Evolutionary conservation across 306 rosid species (phyloP), one percentile per base, ranked within the genome.

Genomic region (Alnus glutinosa): DNA sequence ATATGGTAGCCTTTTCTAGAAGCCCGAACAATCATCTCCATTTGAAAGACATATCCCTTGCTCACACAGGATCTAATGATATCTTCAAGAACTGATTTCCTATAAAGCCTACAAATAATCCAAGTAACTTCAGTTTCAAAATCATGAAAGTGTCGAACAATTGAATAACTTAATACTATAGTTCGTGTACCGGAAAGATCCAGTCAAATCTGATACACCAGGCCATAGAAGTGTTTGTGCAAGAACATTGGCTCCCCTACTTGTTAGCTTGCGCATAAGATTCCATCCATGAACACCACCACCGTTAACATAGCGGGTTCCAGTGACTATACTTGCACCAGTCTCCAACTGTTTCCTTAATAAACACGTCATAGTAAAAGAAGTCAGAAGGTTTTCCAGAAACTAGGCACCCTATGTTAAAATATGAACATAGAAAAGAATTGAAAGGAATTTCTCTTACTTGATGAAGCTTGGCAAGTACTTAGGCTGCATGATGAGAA

Each of bases 231-330:
- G 90, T 62, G 99, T 95, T 55, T 95, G 98, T 16, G 98, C 98
- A 55, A 95, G 98, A 83, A 95, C 99, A 85, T 95, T 95, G 30
- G 99, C 99, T 55, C 99, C 98, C 75, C 99, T 86, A 81, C 98
- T 95, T n/a, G 99, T 95, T 71, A 95, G 88, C 74, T 95, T 95
- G 86, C 98, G 97, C 97, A 95, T 92, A 71, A 95, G 98, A 89
- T 89, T 95, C 99, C 99, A 95, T 79, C 99, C 99, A 90, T 95
- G 97, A 58, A 95, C 97, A 76, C 98, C 97, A 1, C 99, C 99
- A 14, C 91, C 97, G 88, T 80, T 85, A 74, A 93, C 99, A 86
- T 95, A 95, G 55, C 98, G 95, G 71, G 99, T 95, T 74, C 99
- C 99, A 0, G 97, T 91, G 66, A 92, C 97, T 87, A 95, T 91